Base-by-base conservation (phyloP, 768 basidiomycete genomes). In the Mycena polygramma region DNA sequence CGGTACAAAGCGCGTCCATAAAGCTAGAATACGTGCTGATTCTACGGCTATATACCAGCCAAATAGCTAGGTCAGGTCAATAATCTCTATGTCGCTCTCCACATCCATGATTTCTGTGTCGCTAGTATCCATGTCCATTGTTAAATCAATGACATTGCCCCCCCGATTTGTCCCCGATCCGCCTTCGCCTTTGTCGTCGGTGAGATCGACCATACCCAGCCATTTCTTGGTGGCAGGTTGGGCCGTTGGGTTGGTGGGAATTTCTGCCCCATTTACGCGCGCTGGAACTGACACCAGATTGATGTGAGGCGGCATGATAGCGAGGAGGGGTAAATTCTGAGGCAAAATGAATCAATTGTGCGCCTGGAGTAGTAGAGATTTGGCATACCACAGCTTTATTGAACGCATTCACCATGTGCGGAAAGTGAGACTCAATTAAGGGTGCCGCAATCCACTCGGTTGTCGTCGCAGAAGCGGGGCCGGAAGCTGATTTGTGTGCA, bases 101-200 rank as follows among this genome's bases (percentile, higher is more conserved):
- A 15, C 5, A 24, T 54, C 53, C 4, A 54, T 30, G 35, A 43
- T 4, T 13, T 22, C 11, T 1, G 3, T 8, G 8, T 49, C 45
- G 30, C 30, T 30, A 2, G 0, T 20, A 46, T 61, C 60, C 41
- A 17, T 4, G 4, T 61, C 45, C 10, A 48, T 15, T 2, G 60
- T 61, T 24, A 61, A 61, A 46, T 61, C 60, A 46, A 61, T 61
- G 9, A 64, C 48, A 20, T 49, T 10, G n/a, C n/a, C 19, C 3
- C 1, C n/a, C 20, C 5, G 20, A 11, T 11, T 49, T 1, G 4
- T 22, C 1, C 22, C n/a, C 4, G 48, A 49, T 11, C 48, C n/a
- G 2, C 48, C 48, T 10, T 49, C 48, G 22, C 48, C 48, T n/a
- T 49, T 49, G 22, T 49, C 19, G 3, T 49, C 48, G 3, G 48